Evolutionary conservation across 768 basidiomycete species (phyloP).

Genomic region (Lyophyllum decastes): DNA sequence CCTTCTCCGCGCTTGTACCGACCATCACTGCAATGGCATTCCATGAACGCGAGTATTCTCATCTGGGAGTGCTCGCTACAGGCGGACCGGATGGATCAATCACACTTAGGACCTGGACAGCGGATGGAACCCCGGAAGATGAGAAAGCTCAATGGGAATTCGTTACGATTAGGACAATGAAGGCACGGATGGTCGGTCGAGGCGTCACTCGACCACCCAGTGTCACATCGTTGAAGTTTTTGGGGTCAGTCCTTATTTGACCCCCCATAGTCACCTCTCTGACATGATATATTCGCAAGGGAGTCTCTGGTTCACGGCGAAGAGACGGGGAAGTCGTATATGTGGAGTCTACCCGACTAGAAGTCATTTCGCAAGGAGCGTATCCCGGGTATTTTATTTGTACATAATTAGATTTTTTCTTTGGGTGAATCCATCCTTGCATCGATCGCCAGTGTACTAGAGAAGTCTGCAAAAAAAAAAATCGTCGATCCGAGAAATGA

Average conservation of each 20-base stretch:
- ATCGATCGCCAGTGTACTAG: too few species aligned
- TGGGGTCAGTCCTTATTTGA: slow-evolving; percentile 54
- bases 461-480: too few species aligned
- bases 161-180: slow-evolving; percentile 66
- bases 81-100: slow-evolving; percentile 78
- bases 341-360: slow-evolving; percentile 24
- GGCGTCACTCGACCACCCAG: slow-evolving; percentile 48
- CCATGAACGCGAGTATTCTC: slow-evolving; percentile 86
- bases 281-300: slow-evolving; percentile 3
- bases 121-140: slow-evolving; percentile 68
- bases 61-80: slow-evolving; percentile 76
- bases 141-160: slow-evolving; percentile 78
- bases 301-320: slow-evolving; percentile 27
- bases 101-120: slow-evolving; percentile 81
- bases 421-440: background rate
- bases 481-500: too few species aligned
- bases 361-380: background rate
- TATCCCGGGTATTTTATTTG: background rate
- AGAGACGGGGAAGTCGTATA: slow-evolving; percentile 28
- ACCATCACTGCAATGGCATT: slow-evolving; percentile 79
- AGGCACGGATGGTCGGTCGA: slow-evolving; percentile 42
- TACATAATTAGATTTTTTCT: background rate
- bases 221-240: slow-evolving; percentile 79
- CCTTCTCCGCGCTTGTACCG: slow-evolving; percentile 45
- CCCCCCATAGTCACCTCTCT: background rate